A percentile compares a stretch with the other conserved stretches of the same genome.
Conservation (phyloP, 306 rosid genomes). For the Rosa persica region DNA sequence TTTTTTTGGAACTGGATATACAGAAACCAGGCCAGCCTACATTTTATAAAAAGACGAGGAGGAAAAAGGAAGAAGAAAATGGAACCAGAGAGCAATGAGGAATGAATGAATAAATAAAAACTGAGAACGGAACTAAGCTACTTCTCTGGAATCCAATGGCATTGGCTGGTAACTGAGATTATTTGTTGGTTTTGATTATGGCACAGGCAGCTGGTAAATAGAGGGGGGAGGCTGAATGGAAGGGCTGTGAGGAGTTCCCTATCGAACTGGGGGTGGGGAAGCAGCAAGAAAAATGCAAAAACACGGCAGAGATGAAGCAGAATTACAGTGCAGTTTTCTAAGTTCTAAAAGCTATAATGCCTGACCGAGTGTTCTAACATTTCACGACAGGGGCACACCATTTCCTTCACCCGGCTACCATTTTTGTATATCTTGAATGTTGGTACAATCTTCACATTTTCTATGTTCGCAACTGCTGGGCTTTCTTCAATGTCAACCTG, state of each 20-base stretch:
- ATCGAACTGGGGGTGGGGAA: conserved; percentile 30
- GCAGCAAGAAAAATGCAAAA: conserved; percentile 30
- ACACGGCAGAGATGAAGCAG: conserved; percentile 29
- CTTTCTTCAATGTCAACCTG: conserved; percentile 75
- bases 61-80: conserved; percentile 17
- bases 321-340: conserved; percentile 28
- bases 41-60: not conserved
- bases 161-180: conserved; percentile 54
- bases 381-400: conserved; percentile 79
- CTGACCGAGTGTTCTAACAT: conserved; percentile 90
- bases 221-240: conserved; percentile 43
- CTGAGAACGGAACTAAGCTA: conserved; percentile 60
- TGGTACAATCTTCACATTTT: conserved; percentile 79
- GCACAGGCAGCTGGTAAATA: conserved; percentile 47
- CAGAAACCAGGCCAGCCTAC: conserved; percentile 45
- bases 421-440: conserved; percentile 97
- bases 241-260: conserved; percentile 38
- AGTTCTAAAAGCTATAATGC: conserved; percentile 76
- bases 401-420: conserved; percentile 77
- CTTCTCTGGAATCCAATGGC: conserved; percentile 59
- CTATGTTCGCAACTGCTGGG: conserved; percentile 60
- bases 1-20: conserved; percentile 27
- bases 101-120: conserved; percentile 88
- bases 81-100: conserved; percentile 83
- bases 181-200: conserved; percentile 57